phyloP scores from a whole-genome alignment of 2,329 filamentous ascomycete genomes.

The Penicillium thymicola region DNA sequence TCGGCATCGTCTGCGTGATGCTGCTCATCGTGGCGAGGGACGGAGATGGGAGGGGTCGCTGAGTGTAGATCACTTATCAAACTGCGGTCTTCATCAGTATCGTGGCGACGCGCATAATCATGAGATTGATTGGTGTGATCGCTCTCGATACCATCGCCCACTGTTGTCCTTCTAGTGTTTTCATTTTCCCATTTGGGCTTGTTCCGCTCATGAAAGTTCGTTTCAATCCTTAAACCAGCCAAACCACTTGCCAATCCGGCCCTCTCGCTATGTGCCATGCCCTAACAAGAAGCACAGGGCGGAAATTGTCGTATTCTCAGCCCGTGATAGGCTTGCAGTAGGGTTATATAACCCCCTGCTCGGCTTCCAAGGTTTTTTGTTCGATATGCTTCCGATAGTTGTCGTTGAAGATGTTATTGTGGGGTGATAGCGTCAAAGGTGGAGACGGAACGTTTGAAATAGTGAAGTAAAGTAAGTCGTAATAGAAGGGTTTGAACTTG shows the following conservation, averaged over 20 bases:
- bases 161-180: constrained; percentile 22
- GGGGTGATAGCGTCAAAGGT: constrained; percentile 22
- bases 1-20: constrained; percentile 26
- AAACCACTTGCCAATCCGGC: constrained; percentile 23
- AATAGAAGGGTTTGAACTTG: not conserved
- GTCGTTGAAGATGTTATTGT: constrained; percentile 14
- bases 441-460: constrained; percentile 9
- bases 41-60: constrained; percentile 44
- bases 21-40: constrained; percentile 41
- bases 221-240: constrained; percentile 40
- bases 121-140: constrained; percentile 36
- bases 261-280: constrained; percentile 40
- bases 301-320: constrained; percentile 13
- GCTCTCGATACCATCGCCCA: constrained; percentile 38
- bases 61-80: constrained; percentile 40
- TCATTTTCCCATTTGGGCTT: constrained; percentile 26
- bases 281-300: constrained; percentile 25
- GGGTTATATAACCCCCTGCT: constrained; percentile 23
- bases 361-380: not conserved
- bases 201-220: constrained; percentile 31
- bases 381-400: constrained; percentile 6
- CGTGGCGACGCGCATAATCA: constrained; percentile 34
- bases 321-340: constrained; percentile 16
- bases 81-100: constrained; percentile 41
- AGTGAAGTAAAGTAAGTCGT: not conserved